phyloP scores from a whole-genome alignment of 208 protist genomes.

The Trichomonas vaginalis region DNA sequence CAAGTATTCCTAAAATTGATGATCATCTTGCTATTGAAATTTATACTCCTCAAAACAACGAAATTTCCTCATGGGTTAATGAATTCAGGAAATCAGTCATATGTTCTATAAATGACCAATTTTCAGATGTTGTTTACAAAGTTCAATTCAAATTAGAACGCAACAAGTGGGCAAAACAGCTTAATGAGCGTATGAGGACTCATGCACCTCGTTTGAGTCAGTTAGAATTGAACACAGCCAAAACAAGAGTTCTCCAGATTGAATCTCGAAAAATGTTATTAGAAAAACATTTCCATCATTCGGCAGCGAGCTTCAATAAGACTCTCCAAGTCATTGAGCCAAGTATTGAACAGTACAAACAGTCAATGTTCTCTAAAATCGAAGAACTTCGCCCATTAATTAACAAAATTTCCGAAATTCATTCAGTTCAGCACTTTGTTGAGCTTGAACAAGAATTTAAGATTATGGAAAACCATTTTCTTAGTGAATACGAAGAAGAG shows the following conservation, averaged over 20 bases:
- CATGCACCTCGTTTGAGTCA: background rate
- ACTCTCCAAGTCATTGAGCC: background rate
- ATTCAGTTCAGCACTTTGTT: background rate
- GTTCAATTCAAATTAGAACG: background rate
- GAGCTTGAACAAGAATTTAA: background rate
- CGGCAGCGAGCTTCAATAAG: background rate
- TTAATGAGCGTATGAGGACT: background rate
- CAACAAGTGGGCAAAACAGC: background rate
- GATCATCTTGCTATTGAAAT: background rate
- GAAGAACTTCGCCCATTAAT: background rate
- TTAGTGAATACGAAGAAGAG: background rate
- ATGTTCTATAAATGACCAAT: background rate
- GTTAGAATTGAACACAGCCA: background rate
- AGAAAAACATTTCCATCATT: background rate
- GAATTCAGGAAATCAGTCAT: background rate
- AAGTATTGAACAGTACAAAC: background rate
- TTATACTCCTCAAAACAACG: background rate
- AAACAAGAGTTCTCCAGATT: background rate
- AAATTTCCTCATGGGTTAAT: background rate
- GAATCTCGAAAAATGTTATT: background rate
- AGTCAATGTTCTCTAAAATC: background rate
- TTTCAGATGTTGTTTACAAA: background rate
- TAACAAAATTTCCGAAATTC: background rate
- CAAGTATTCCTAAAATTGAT: background rate
- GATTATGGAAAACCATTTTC: background rate